Conservation (phyloP, 2,329 filamentous ascomycete species). For the Tolypocladium nubicola region DNA sequence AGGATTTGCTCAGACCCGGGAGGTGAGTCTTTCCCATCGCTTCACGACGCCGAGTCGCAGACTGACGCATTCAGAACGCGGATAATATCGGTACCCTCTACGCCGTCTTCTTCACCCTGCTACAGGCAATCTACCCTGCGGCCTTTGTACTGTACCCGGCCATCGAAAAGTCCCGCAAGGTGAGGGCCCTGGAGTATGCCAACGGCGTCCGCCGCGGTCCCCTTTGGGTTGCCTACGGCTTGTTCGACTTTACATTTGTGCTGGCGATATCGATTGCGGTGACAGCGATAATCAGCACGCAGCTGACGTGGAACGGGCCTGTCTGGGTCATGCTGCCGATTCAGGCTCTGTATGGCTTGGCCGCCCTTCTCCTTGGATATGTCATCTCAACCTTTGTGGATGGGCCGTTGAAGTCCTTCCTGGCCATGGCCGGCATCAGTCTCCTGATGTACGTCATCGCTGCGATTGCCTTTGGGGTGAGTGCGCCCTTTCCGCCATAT, state of each 20-base stretch:
- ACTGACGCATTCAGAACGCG: too few relatives aligned
- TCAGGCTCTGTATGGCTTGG: slow-evolving; percentile 66
- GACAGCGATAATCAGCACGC: slow-evolving; percentile 10
- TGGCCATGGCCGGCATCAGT: slow-evolving; percentile 47
- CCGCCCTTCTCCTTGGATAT: slow-evolving; percentile 59
- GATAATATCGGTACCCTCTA: slow-evolving; percentile 12
- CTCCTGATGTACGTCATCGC: slow-evolving; percentile 52
- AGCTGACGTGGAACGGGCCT: slow-evolving; percentile 57
- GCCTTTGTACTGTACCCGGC: slow-evolving; percentile 73
- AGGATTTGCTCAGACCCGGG: too few relatives aligned
- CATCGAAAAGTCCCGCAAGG: slow-evolving; percentile 61
- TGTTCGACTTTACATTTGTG: slow-evolving; percentile 68
- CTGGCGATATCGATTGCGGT: slow-evolving; percentile 49
- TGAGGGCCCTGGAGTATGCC: slow-evolving; percentile 73
- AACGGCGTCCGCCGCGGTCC: slow-evolving; percentile 71
- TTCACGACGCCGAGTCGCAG: too few relatives aligned
- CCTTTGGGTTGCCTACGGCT: slow-evolving; percentile 68
- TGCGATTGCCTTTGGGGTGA: too few relatives aligned
- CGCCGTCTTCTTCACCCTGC: slow-evolving; percentile 49
- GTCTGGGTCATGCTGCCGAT: slow-evolving; percentile 67
- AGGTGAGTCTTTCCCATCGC: too few relatives aligned
- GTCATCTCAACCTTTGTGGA: slow-evolving; percentile 51
- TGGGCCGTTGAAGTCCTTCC: slow-evolving; percentile 61
- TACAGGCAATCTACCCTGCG: slow-evolving; percentile 53
- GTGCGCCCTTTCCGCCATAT: too few relatives aligned